phyloP scores from a whole-genome alignment of 1,139 yeast genomes.

The Groenewaldozyma auringiensis region DNA sequence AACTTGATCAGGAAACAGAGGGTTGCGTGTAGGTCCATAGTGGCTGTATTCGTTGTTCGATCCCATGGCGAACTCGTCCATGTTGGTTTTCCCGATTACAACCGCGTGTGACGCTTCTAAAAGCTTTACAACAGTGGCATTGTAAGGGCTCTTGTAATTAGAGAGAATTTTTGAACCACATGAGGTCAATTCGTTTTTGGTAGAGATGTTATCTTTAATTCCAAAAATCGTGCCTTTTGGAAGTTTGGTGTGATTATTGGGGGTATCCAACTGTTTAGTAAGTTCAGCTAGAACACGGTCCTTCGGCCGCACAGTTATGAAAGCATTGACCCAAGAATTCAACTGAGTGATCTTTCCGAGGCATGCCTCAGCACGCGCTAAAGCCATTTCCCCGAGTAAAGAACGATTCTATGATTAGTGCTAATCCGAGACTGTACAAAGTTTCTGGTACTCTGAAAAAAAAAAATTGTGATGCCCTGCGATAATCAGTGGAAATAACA shows the following conservation, averaged over 20 bases:
- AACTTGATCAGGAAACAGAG: constrained; percentile 34
- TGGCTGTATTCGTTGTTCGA: constrained; percentile 42
- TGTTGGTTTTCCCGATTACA: constrained; percentile 76
- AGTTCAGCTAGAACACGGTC: not conserved
- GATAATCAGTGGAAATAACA: too few relatives aligned
- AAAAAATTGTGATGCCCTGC: too few relatives aligned
- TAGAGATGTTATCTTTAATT: constrained; percentile 73
- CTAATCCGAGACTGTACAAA: too few relatives aligned
- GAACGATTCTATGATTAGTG: too few relatives aligned
- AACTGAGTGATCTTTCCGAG: constrained; percentile 7
- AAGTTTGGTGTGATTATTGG: not conserved
- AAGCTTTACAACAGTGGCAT: constrained; percentile 62
- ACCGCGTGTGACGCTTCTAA: constrained; percentile 46
- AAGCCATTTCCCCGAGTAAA: not conserved
- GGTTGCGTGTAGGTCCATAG: constrained; percentile 58
- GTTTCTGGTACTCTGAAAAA: too few relatives aligned
- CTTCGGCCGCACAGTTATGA: constrained; percentile 20
- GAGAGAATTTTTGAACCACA: constrained; percentile 55
- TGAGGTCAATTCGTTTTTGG: constrained; percentile 58
- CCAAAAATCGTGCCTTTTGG: constrained; percentile 31
- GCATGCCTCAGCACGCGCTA: constrained; percentile 7
- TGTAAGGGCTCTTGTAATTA: constrained; percentile 65
- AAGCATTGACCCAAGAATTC: constrained; percentile 27
- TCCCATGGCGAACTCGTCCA: constrained; percentile 99
- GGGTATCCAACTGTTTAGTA: not conserved